These are phyloP conservation scores for Ophiorrhiza pumila DNA, from an alignment of 257 asterid species.

Conservation along the genomic window DNA sequence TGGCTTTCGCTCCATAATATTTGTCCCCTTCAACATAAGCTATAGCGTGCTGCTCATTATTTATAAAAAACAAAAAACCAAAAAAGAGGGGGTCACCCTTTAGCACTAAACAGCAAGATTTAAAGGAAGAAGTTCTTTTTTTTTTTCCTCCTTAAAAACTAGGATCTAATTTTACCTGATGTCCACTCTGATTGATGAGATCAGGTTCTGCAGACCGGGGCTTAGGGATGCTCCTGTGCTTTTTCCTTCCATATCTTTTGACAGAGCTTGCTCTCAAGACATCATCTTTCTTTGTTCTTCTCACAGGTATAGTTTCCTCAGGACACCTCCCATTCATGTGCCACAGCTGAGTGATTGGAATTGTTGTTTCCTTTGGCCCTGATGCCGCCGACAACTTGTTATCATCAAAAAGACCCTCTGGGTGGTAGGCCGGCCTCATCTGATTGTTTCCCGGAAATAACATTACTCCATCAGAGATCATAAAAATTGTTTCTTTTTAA, in stretches of 20 bases:
- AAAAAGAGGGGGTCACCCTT: not conserved
- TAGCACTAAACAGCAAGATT: not conserved
- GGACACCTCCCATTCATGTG: conserved; percentile 76
- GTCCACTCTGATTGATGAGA: conserved; percentile 67
- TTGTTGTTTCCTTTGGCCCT: conserved; percentile 36
- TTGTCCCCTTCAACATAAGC: conserved; percentile 79
- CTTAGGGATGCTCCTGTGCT: conserved; percentile 51
- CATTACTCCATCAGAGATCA: not conserved
- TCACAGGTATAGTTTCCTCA: conserved; percentile 62
- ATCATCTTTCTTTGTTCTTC: conserved; percentile 78
- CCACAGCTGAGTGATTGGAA: conserved; percentile 68
- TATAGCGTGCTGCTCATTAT: conserved; percentile 67
- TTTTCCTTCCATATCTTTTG: conserved; percentile 72
- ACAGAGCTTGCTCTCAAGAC: conserved; percentile 80
- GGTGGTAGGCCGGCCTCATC: conserved; percentile 81
- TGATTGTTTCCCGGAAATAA: conserved; percentile 7
- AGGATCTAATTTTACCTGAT: conserved; percentile 48
- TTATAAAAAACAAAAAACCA: conserved; percentile 11
- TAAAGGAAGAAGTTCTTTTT: not conserved
- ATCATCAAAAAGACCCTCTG: conserved; percentile 62
- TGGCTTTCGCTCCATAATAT: conserved; percentile 77
- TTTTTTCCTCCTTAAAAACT: no score
- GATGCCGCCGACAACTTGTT: conserved; percentile 38
- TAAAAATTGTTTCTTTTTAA: no score
- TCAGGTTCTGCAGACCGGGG: conserved; percentile 78